Conservation (phyloP, 2,329 filamentous ascomycete genomes). For the Apiospora phragmitis region DNA sequence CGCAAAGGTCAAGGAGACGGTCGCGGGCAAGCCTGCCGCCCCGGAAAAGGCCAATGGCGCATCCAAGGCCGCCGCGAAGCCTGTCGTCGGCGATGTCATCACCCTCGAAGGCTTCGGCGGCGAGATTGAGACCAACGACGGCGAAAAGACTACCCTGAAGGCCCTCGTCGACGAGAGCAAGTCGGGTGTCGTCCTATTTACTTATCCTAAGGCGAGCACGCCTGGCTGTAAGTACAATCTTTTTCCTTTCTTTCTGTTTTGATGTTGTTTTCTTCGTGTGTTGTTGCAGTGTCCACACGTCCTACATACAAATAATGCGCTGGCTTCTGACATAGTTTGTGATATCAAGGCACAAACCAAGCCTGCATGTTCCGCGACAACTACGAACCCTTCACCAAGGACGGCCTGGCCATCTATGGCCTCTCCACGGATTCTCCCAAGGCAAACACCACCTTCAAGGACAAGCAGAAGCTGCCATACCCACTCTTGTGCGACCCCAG, state of each 20-base stretch:
- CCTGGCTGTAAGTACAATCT: conserved; percentile 74
- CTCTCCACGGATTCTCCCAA: conserved; percentile 86
- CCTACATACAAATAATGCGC: conserved; percentile 1
- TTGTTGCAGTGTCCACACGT: neutral
- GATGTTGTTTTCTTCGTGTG: neutral
- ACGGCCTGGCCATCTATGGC: conserved; percentile 84
- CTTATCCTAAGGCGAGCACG: conserved; percentile 92
- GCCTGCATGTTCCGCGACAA: conserved; percentile 90
- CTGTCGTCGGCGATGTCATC: conserved; percentile 56
- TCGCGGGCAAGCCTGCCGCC: conserved; percentile 29
- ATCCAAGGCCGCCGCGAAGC: conserved; percentile 33
- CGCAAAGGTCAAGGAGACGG: conserved; percentile 38
- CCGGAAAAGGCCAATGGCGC: conserved; percentile 18
- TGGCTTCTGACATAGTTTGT: neutral
- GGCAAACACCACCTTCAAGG: conserved; percentile 89
- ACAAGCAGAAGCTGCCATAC: conserved; percentile 88
- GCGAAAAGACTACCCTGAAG: conserved; percentile 76
- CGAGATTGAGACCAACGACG: conserved; percentile 84
- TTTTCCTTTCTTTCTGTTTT: neutral
- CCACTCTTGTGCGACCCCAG: conserved; percentile 81
- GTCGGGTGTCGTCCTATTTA: conserved; percentile 87
- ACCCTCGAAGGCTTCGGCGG: conserved; percentile 62
- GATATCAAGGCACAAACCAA: conserved; percentile 77
- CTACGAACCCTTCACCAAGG: conserved; percentile 72
- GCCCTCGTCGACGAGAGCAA: conserved; percentile 81